Evolutionary conservation across 768 basidiomycete species (phyloP), one percentile per base, ranked within the genome.

Genomic region (Clavaria fumosa): DNA sequence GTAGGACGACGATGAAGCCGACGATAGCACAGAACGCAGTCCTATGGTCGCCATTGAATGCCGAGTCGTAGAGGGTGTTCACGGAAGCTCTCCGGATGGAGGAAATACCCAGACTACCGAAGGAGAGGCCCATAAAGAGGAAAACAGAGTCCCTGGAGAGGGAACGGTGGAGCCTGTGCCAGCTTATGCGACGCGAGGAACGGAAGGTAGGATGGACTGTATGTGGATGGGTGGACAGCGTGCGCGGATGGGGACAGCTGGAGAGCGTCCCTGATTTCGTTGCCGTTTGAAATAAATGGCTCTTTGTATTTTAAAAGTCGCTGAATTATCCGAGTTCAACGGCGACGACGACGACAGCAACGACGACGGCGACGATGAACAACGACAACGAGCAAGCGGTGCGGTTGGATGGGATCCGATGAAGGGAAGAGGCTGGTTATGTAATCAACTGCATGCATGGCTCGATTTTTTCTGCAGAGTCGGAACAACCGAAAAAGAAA

Each of bases 1-100:
- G 66, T 48, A 80, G 64, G 47, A 74, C 52, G 47, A 84, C 66
- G 50, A 77, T 71, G 56, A 69, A 58, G 50, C 78, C 72, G 47
- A 85, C 67, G 52, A 78, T 60, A 41, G 71, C 64, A 48, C 73
- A 75, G 56, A 86, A 66, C 49, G 81, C 61, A 46, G 78, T 77
- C 58, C 72, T 70, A 53, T 80, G 56, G 53, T 80, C 78, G 39
- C 72, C 64, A 51, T 70, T 72, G 45, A 64, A 63, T 45, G 69
- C 55, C 45, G 75, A 54, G 43, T 66, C 49, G 47, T 61, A 57
- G 46, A 69, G 58, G 49, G 70, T 62, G 44, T 70, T 61, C 45
- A 65, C 55, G 47, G 72, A 59, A 14, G 70, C 69, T 27, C 62
- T 66, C 54, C 66, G 69, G 47, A 73, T 58, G 31, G 75, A 69